Conservation (phyloP, 2,329 filamentous ascomycete species). For the Claviceps sp. region DNA sequence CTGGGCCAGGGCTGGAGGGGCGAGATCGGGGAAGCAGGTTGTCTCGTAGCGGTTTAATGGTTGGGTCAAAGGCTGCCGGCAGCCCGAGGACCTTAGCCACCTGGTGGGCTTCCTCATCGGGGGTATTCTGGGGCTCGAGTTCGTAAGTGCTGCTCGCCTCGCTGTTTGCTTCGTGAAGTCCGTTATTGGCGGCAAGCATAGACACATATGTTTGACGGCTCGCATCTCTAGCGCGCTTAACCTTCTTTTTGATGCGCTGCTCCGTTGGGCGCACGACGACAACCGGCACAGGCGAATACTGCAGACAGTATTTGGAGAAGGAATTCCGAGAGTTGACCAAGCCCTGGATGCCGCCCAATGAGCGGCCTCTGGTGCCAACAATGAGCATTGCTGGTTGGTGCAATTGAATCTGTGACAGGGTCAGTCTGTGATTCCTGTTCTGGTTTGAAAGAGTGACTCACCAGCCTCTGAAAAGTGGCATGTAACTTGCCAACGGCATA, state of each 20-base stretch:
- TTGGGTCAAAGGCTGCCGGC: conserved; percentile 49
- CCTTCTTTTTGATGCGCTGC: conserved; percentile 81
- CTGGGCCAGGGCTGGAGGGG: conserved; percentile 8
- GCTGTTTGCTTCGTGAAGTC: conserved; percentile 44
- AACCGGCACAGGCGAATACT: conserved; percentile 85
- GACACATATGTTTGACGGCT: conserved; percentile 61
- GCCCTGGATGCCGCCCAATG: conserved; percentile 73
- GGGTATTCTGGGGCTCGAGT: conserved; percentile 38
- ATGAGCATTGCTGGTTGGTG: conserved; percentile 87
- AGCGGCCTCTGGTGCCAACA: conserved; percentile 76
- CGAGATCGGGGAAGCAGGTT: conserved; percentile 12
- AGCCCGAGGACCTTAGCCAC: conserved; percentile 50
- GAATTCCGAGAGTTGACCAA: conserved; percentile 66
- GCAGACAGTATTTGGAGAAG: conserved; percentile 87
- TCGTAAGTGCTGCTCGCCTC: conserved; percentile 39
- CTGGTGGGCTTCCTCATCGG: conserved; percentile 50
- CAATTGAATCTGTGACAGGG: conserved; percentile 56
- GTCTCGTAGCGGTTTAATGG: conserved; percentile 41
- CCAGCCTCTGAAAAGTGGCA: conserved; percentile 80
- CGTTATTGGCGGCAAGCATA: conserved; percentile 53
- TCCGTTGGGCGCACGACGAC: conserved; percentile 81
- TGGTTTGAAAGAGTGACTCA: conserved; percentile 28
- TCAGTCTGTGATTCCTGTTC: too few species aligned
- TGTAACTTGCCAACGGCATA: conserved; percentile 83
- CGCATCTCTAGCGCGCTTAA: conserved; percentile 68